Evolutionary conservation across 2,329 filamentous ascomycete species (phyloP).

Genomic region (Aureobasidium sp.): DNA sequence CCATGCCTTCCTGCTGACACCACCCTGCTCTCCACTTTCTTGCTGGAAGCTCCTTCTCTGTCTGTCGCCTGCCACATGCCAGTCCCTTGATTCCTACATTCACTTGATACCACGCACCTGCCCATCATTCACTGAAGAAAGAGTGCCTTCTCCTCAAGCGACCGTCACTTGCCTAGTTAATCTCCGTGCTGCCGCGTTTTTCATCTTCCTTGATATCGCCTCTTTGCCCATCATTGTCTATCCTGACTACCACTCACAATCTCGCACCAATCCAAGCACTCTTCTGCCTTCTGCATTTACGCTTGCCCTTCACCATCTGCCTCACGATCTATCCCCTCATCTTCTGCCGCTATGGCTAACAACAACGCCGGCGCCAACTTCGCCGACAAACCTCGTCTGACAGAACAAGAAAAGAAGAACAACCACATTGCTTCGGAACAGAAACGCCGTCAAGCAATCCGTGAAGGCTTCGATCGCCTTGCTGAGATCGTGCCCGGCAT

Average conservation of each 20-base stretch:
- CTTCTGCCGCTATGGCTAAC: neutral
- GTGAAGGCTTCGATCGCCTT: constrained; percentile 73
- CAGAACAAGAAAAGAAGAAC: constrained; percentile 62
- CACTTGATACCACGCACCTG: neutral
- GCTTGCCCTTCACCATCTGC: neutral
- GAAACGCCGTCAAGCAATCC: constrained; percentile 64
- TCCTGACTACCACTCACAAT: neutral
- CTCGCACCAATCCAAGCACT: neutral
- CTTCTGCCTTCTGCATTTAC: neutral
- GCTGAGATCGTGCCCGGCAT: constrained; percentile 73
- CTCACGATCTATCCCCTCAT: neutral
- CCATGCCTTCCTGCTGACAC: constrained; percentile 4
- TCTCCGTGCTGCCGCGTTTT: neutral
- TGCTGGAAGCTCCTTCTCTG: neutral
- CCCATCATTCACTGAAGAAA: neutral
- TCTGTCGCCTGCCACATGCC: neutral
- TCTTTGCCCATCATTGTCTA: neutral
- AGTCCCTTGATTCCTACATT: neutral
- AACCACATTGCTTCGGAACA: constrained; percentile 64
- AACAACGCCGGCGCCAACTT: constrained; percentile 13
- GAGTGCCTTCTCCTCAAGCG: neutral
- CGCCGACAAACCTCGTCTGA: constrained; percentile 53
- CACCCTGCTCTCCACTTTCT: constrained; percentile 7
- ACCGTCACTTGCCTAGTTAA: neutral
- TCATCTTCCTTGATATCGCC: neutral